A percentile compares a stretch with the other conserved stretches of the same genome.
phyloP scores from a whole-genome alignment of 208 protist species.

The Porcisia hertigi region DNA sequence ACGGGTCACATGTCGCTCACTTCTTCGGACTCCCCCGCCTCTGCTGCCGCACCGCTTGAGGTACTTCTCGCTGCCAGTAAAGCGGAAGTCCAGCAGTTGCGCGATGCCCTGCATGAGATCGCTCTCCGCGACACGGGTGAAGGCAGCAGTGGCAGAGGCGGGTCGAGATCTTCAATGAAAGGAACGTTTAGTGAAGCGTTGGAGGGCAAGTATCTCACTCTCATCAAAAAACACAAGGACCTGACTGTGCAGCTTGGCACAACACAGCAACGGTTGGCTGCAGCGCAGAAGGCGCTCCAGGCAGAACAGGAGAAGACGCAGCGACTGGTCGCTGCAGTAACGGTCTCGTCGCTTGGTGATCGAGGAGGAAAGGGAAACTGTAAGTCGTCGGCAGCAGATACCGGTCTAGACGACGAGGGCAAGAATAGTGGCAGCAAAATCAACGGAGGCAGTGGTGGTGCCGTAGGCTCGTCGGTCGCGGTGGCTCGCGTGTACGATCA shows the following conservation, averaged over 20 bases:
- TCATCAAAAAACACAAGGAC: conserved; percentile 43
- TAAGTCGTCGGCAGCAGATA: background rate
- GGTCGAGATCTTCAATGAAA: background rate
- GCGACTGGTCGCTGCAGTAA: conserved; percentile 19
- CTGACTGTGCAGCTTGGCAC: conserved; percentile 56
- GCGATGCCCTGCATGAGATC: conserved; percentile 29
- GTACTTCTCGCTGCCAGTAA: conserved; percentile 20
- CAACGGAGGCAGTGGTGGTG: background rate
- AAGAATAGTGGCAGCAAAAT: background rate
- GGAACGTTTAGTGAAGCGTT: conserved; percentile 35
- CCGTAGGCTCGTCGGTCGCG: conserved; percentile 19
- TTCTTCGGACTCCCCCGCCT: conserved; percentile 1
- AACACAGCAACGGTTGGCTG: conserved; percentile 19
- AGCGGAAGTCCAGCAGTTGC: conserved; percentile 42
- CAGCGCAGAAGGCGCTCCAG: conserved; percentile 38
- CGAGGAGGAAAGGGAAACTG: background rate
- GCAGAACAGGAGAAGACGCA: conserved; percentile 40
- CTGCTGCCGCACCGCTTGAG: conserved; percentile 9
- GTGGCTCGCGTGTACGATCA: conserved; percentile 58
- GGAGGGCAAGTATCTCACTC: conserved; percentile 68
- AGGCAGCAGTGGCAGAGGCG: conserved; percentile 4
- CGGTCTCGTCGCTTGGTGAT: conserved; percentile 14
- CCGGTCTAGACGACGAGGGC: background rate
- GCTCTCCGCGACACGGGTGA: conserved; percentile 10
- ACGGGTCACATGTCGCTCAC: background rate